Evolutionary conservation across 2,329 filamentous ascomycete species (phyloP).

Genomic region (Trichoderma guizhouense): DNA sequence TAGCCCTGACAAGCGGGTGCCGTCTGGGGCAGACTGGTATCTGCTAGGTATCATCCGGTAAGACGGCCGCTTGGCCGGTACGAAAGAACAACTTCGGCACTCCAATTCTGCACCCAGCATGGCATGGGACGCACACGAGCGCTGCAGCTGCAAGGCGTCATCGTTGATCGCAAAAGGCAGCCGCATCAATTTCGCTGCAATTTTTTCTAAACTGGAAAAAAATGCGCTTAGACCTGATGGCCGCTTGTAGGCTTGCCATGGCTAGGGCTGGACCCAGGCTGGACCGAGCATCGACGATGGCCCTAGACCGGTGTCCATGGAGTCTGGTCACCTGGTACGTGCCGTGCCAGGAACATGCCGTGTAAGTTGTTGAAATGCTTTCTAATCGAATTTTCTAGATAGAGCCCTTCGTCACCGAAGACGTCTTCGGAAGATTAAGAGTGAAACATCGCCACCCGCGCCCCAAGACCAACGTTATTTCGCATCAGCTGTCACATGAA

Average conservation of each 20-base stretch:
- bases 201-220: background rate
- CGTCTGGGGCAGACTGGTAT: background rate
- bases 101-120: background rate
- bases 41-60: background rate
- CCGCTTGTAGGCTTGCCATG: background rate
- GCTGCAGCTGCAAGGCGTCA: background rate
- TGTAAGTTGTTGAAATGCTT: background rate
- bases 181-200: background rate
- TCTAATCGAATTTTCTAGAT: background rate
- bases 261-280: background rate
- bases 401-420: background rate
- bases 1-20: background rate
- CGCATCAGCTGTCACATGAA: background rate
- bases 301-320: background rate
- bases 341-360: background rate
- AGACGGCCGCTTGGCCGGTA: background rate
- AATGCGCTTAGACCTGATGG: background rate
- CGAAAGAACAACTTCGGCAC: background rate
- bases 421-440: background rate
- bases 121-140: background rate
- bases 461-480: background rate
- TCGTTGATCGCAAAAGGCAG: background rate
- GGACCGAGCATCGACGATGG: background rate
- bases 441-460: background rate
- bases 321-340: background rate